A percentile compares a stretch with the other conserved stretches of the same genome.
Conservation (phyloP, 805 yeast species). For the Lipomyces kockii region DNA sequence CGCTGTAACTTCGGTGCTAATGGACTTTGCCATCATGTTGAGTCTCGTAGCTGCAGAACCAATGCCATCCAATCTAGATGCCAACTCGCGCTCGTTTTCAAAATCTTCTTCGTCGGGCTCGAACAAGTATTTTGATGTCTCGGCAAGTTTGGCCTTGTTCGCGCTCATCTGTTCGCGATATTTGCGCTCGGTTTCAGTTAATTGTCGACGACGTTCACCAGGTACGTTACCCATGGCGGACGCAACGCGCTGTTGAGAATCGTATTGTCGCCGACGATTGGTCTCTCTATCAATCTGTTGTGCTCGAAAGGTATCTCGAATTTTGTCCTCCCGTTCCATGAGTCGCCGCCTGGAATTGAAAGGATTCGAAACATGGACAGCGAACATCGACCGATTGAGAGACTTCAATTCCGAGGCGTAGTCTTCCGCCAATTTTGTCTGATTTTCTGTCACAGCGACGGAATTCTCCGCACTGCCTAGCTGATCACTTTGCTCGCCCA, state of each 20-base stretch:
- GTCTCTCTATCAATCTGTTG: conserved; percentile 67
- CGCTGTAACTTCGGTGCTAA: conserved; percentile 74
- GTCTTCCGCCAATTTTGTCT: conserved; percentile 78
- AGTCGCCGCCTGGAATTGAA: conserved; percentile 80
- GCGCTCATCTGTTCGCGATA: conserved; percentile 50
- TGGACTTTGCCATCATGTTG: conserved; percentile 70
- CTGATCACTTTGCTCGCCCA: conserved; percentile 92
- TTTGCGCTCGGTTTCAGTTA: conserved; percentile 28
- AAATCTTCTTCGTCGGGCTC: conserved; percentile 94
- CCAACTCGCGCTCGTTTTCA: conserved; percentile 86
- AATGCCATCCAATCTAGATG: conserved; percentile 79
- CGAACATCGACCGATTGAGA: conserved; percentile 78
- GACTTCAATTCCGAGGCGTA: conserved; percentile 79
- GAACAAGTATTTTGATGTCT: conserved; percentile 73
- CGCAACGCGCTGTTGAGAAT: conserved; percentile 70
- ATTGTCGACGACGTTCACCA: conserved; percentile 36
- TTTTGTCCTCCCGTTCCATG: conserved; percentile 71
- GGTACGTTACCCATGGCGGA: conserved; percentile 47
- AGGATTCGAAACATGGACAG: conserved; percentile 84
- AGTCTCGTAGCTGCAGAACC: conserved; percentile 69
- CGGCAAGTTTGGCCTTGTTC: conserved; percentile 57
- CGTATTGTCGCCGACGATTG: conserved; percentile 61
- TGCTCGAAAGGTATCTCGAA: conserved; percentile 63
- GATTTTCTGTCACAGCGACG: conserved; percentile 76
- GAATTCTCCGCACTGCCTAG: conserved; percentile 79